Evolutionary conservation across 805 yeast genomes (phyloP), one percentile per base, ranked within the genome.

Genomic region (Suhomyces canberraensis): DNA sequence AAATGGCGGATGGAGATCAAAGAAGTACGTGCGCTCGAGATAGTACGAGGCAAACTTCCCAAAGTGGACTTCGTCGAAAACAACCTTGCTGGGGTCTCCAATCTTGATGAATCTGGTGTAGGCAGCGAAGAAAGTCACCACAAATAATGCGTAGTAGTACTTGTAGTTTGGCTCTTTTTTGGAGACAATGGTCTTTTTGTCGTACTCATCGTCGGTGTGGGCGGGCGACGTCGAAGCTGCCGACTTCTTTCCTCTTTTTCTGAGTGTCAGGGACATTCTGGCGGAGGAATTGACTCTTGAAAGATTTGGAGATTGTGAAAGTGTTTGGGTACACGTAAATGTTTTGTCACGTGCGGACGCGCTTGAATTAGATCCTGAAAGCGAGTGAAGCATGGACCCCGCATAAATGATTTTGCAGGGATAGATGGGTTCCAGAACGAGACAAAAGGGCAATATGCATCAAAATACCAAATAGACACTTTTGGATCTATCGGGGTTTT

Each of bases 1-100:
- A 61, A 93, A 87, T 16, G 99, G 99, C 8, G 99, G 99, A 64
- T 93, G 99, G 35, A 93, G 79, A 64, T 93, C 99, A 54, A 93
- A 93, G 61, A 88, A 93, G 61, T 86, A 93, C 0, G 96, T 84
- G 44, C 96, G 75, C 61, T 91, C 85, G 41, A 91, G 65, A 61
- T 91, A 91, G 62, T 84, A 83, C 1, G 88, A 77, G 6, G 91
- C 91, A 58, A 84, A 84, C 52, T 84, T 84, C 25, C 95, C 95
- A 52, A 85, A 85, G 59, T 85, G 95, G 15, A 84, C 93, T 56
- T 85, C 95, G 62, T 85, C 95, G 50, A 85, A 85, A 3, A 85
- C 93, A 40, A 85, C 95, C 56, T 81, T 82, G 42, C 72, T 69
- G 3, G 95, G 95, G 33, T 64, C 68, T 58, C 79, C 71, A 37